A percentile compares a stretch with the other conserved stretches of the same genome.
These are phyloP conservation scores for Potentilla sterilis DNA, from an alignment of 306 rosid genomes.

Conservation along the genomic window DNA sequence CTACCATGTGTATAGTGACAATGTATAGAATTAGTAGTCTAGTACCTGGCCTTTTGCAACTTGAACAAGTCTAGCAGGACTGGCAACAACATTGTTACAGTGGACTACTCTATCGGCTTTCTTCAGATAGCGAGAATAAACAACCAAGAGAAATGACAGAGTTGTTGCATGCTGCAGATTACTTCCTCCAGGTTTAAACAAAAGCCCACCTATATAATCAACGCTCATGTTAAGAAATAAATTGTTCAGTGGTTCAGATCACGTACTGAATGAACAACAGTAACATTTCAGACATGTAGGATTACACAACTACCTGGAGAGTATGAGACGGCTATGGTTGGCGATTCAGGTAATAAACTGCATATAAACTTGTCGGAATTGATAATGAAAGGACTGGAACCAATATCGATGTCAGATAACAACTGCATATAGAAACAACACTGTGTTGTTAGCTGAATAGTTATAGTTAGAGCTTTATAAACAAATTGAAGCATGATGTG, in stretches of 20 bases:
- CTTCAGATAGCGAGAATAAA: slow-evolving; percentile 15
- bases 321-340: slow-evolving; percentile 21
- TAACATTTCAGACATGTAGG: not conserved
- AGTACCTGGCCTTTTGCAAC: slow-evolving; percentile 24
- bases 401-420: not conserved
- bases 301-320: slow-evolving; percentile 22
- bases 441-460: not conserved
- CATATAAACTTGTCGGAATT: slow-evolving; percentile 26
- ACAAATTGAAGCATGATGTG: not conserved
- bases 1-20: not conserved
- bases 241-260: not conserved
- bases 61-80: slow-evolving; percentile 15
- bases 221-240: not conserved
- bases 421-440: slow-evolving; percentile 5
- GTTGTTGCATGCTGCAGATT: slow-evolving; percentile 30
- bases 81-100: slow-evolving; percentile 18
- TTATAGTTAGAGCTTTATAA: not conserved
- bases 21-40: not conserved
- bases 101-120: slow-evolving; percentile 10
- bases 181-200: slow-evolving; percentile 31
- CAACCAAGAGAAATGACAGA: slow-evolving; percentile 27
- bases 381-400: not conserved
- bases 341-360: slow-evolving; percentile 26
- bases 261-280: not conserved
- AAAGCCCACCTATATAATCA: slow-evolving; percentile 19